Base-by-base conservation (phyloP, 2,329 filamentous ascomycete genomes). In the Apiospora saccharicola region DNA sequence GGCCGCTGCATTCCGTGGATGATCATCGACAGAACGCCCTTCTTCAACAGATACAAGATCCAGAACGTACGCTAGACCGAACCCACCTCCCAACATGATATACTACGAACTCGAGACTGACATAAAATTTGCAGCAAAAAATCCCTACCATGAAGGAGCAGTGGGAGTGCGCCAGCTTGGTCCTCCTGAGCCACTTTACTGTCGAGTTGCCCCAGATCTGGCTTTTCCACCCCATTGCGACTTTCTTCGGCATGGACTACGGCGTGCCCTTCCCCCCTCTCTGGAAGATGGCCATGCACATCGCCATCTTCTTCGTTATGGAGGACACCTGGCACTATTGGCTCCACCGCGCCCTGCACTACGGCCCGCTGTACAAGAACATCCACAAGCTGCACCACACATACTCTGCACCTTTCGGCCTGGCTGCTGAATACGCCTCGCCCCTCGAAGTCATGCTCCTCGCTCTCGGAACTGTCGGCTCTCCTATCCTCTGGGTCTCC, bases 351-450 rank as follows among this genome's bases (percentile, higher is more conserved):
- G 90, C 90, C 61, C 91, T 99, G 85, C 96, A 99, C 88, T 97
- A 94, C 87, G 95, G 94, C 30, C 94, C 95, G 51, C 91, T 99
- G 7, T 99, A 99, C 91, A 97, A 95, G 87, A 90, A 92, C 80
- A 94, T 99, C 79, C 96, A 99, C 90, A 99, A 99, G 88, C 95
- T 99, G 78, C 96, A 99, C 86, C 96, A 99, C 87, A 96, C 96
- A 80, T 99, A 99, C 87, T 98, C 95, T 49, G 96, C 96, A 16
- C 96, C 96, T 24, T 99, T 99, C 81, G 96, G 96, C 77, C 88
- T 99, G 70, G 96, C 96, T 26, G 96, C 96, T 72, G 96, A 99
- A 85, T 99, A 99, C 83, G 96, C 96, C 8, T 98, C 96, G 61
- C 96, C 96, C 0, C 97, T 98, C 77, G 96, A 99, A 85, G 94